Base-by-base conservation (phyloP, 768 basidiomycete species). In the Phylloporus sp. region DNA sequence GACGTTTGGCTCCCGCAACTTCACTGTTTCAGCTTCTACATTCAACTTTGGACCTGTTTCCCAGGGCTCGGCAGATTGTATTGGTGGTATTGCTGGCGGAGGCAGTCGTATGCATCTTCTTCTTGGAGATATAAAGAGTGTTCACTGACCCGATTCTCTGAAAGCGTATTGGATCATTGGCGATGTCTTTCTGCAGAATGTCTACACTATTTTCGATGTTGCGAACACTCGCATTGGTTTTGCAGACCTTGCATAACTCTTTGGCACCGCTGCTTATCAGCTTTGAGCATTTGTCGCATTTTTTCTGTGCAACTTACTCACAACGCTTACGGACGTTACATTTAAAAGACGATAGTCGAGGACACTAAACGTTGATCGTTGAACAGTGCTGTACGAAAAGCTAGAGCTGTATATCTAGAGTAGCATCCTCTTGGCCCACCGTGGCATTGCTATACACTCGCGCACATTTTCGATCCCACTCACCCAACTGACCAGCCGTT, bases 381-480 rank as follows among this genome's bases (percentile, higher is more conserved):
- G 49, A 36, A 44, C 31, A 22, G 7, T 45, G 39, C 6, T 5
- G 24, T 45, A 41, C n/a, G n/a, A n/a, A n/a, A n/a, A n/a, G n/a
- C 40, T 49, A 49, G 24, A 28, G 26, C 27, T 50, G 24, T 18
- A 23, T 44, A 18, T 28, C 55, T 58, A 90, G 57, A 91, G 65
- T 45, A 86, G 55, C 84, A 89, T 86, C 64, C 84, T 77, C 29
- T 88, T 89, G 13, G 85, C 77, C 91, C 91, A 94, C 53, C 95
- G 73, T 1, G 95, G 95, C 77, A 97, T 91, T 6, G 91, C 82
- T 36, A 95, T 82, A 61, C 91, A 91, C 66, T 99, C 97, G 53
- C 90, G 76, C n/a, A 98, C 80, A 69, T 95, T 98, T 53, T 87
- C 86, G 40, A 91, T 76, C 0, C 93, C 94, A 18, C 86, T 83